Conservation (phyloP, 2,329 filamentous ascomycete genomes). For the Macrophomina tecta region DNA sequence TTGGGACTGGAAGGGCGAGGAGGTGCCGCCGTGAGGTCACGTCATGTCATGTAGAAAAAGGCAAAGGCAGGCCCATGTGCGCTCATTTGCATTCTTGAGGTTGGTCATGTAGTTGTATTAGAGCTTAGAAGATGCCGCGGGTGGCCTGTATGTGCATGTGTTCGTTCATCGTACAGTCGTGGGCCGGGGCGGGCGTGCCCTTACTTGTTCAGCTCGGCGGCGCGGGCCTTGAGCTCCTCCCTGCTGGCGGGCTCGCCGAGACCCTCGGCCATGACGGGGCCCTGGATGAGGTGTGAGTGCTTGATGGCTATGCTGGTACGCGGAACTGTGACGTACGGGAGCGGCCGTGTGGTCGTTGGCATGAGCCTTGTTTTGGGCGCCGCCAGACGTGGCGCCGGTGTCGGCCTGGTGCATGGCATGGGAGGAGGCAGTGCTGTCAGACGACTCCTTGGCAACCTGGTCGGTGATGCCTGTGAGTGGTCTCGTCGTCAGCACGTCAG, state of each 20-base stretch:
- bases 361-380: constrained; percentile 36
- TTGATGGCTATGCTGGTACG: not conserved
- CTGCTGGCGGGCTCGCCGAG: constrained; percentile 54
- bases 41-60: too few relatives aligned
- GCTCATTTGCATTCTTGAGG: too few relatives aligned
- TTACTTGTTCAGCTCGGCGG: constrained; percentile 58
- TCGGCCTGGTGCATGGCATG: constrained; percentile 44
- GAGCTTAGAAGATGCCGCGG: not conserved
- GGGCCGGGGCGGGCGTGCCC: not conserved
- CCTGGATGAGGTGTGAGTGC: constrained; percentile 36
- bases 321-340: constrained; percentile 40
- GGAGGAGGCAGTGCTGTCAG: constrained; percentile 47
- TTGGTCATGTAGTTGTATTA: too few relatives aligned
- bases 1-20: constrained; percentile 49
- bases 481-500: not conserved
- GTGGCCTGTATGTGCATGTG: not conserved
- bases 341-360: constrained; percentile 48
- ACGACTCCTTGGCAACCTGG: constrained; percentile 53
- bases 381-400: constrained; percentile 42
- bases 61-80: too few relatives aligned
- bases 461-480: constrained; percentile 49
- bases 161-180: constrained; percentile 10
- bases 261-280: constrained; percentile 53
- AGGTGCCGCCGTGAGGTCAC: constrained; percentile 42
- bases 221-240: constrained; percentile 56